Conservation (phyloP, 2,329 filamentous ascomycete species). For the Shiraia sp. region DNA sequence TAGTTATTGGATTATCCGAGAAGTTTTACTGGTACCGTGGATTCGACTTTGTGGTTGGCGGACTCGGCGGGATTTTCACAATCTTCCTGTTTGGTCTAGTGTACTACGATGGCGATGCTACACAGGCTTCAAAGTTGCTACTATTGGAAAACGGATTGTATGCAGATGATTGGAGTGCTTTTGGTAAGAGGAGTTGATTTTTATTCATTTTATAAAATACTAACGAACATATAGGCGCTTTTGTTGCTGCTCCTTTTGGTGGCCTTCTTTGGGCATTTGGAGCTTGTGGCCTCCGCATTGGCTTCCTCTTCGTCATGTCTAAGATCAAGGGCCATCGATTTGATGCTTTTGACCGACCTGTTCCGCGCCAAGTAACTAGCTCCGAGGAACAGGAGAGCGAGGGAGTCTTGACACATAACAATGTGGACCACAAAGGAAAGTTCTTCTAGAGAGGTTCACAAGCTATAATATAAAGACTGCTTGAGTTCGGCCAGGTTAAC, state of each 20-base stretch:
- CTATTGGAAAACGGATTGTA: constrained; percentile 76
- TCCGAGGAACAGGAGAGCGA: constrained; percentile 31
- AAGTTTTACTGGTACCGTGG: constrained; percentile 73
- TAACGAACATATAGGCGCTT: constrained; percentile 56
- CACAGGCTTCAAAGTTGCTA: constrained; percentile 67
- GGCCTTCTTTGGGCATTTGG: constrained; percentile 72
- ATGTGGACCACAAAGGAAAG: constrained; percentile 31
- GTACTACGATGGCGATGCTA: constrained; percentile 73
- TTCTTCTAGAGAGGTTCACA: constrained; percentile 32
- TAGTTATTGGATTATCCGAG: constrained; percentile 72
- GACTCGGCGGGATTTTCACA: constrained; percentile 74
- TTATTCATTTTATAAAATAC: not conserved
- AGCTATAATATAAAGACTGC: too few relatives aligned
- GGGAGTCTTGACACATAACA: constrained; percentile 26
- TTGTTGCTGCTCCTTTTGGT: constrained; percentile 77
- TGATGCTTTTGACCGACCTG: constrained; percentile 63
- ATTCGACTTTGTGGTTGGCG: constrained; percentile 78
- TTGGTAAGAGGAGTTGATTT: constrained; percentile 56
- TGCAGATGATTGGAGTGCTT: constrained; percentile 76
- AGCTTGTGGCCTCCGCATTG: constrained; percentile 64
- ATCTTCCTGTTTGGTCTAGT: constrained; percentile 81
- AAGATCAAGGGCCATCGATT: constrained; percentile 65
- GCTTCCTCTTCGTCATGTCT: constrained; percentile 61
- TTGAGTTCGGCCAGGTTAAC: not conserved
- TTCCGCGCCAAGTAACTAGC: constrained; percentile 14